phyloP scores from a whole-genome alignment of 768 basidiomycete species.

The Mycena polygramma region DNA sequence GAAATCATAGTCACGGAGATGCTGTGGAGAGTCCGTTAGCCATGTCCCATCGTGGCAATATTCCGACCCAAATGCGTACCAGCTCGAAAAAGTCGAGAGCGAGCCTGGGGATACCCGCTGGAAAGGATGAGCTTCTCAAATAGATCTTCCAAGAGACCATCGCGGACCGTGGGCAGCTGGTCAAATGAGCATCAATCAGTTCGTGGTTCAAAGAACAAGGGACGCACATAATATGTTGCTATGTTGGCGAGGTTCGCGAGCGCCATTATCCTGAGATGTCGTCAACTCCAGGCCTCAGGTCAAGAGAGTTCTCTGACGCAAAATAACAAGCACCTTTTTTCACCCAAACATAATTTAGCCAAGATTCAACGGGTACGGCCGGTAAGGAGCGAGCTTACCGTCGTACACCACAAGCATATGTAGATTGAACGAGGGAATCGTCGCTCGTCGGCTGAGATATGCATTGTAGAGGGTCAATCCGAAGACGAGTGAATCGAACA shows the following conservation, averaged over 20 bases:
- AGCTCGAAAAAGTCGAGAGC: constrained; percentile 1
- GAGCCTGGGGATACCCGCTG: constrained; percentile 4
- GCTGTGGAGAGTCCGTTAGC: constrained; percentile 28
- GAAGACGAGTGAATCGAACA: constrained; percentile 48
- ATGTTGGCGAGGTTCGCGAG: constrained; percentile 22
- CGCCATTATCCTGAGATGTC: neutral
- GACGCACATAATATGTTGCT: constrained; percentile 20
- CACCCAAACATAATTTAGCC: neutral
- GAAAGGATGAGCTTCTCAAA: neutral
- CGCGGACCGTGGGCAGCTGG: neutral
- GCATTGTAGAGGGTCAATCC: constrained; percentile 49
- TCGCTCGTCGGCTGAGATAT: constrained; percentile 27
- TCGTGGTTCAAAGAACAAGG: neutral
- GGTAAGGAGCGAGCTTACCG: constrained; percentile 40
- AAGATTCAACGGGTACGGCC: neutral
- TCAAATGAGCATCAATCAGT: neutral
- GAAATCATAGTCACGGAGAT: constrained; percentile 53
- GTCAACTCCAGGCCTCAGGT: neutral
- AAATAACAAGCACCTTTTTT: constrained; percentile 2
- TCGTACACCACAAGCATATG: constrained; percentile 49
- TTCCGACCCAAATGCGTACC: neutral
- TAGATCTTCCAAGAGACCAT: neutral
- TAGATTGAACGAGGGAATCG: constrained; percentile 3
- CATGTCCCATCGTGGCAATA: neutral
- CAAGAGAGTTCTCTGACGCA: neutral